Conservation (phyloP, 805 yeast genomes). For the Candida ovalis region DNA sequence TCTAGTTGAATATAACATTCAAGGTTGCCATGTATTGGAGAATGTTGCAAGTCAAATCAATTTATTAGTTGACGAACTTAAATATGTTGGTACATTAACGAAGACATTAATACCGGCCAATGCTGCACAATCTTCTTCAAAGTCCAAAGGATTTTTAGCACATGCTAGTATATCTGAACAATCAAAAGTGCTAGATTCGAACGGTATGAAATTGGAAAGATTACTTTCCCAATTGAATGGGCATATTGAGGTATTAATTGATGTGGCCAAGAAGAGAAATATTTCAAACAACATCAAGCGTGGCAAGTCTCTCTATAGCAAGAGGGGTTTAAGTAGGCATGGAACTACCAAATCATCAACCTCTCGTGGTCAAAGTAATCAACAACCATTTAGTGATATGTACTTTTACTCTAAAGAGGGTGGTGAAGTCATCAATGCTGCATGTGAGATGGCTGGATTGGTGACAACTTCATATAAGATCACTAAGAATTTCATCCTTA, state of each 20-base stretch:
- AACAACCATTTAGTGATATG: conserved; percentile 8
- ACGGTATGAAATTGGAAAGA: conserved; percentile 37
- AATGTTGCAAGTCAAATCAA: conserved; percentile 66
- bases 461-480: conserved; percentile 46
- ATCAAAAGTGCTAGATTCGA: conserved; percentile 49
- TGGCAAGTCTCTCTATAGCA: conserved; percentile 20
- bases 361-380: background rate
- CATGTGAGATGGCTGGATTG: conserved; percentile 48
- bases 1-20: conserved; percentile 67
- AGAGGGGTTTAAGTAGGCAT: background rate
- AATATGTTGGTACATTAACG: conserved; percentile 21
- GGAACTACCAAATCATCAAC: conserved; percentile 2
- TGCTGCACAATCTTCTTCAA: conserved; percentile 33
- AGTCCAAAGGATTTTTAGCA: conserved; percentile 20
- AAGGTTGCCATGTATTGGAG: conserved; percentile 67
- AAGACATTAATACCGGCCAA: conserved; percentile 19
- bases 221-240: conserved; percentile 63
- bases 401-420: conserved; percentile 68
- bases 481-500: conserved; percentile 49
- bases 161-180: conserved; percentile 37
- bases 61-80: conserved; percentile 56
- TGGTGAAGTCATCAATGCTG: conserved; percentile 34
- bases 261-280: conserved; percentile 22
- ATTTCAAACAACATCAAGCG: conserved; percentile 11
- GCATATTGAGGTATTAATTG: conserved; percentile 58